Conservation (phyloP, 78 protist species). For the Dictyostelium intermedium region DNA sequence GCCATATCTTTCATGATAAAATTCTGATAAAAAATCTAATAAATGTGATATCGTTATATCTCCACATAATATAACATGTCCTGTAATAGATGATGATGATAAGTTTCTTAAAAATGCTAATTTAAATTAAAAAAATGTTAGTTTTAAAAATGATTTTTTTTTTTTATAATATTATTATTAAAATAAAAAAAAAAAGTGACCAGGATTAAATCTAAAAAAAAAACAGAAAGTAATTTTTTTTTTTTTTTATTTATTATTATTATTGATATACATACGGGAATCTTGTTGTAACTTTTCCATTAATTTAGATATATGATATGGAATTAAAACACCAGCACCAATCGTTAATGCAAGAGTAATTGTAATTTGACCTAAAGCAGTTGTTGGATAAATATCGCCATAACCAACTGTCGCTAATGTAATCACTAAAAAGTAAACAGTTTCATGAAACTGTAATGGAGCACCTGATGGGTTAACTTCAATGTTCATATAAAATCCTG, state of each 20-base stretch:
- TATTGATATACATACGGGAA: slow-evolving; percentile 36
- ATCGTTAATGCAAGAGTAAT: slow-evolving; percentile 60
- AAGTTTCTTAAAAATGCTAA: slow-evolving; percentile 73
- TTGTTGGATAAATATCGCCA: slow-evolving; percentile 79
- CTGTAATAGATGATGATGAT: slow-evolving; percentile 61
- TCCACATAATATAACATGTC: slow-evolving; percentile 71
- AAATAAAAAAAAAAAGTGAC: no score
- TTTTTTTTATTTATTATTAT: not conserved
- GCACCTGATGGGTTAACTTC: slow-evolving; percentile 8
- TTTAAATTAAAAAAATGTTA: not conserved
- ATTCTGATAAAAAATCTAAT: slow-evolving; percentile 57
- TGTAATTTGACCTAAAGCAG: slow-evolving; percentile 72
- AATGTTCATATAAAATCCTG: slow-evolving; percentile 76
- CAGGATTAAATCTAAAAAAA: not conserved
- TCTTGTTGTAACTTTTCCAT: slow-evolving; percentile 82
- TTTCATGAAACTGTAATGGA: slow-evolving; percentile 58
- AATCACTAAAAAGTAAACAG: slow-evolving; percentile 59
- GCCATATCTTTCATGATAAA: slow-evolving; percentile 73
- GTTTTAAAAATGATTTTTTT: not conserved
- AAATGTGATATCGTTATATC: slow-evolving; percentile 63
- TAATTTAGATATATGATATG: slow-evolving; percentile 63
- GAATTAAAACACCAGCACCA: slow-evolving; percentile 80
- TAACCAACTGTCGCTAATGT: slow-evolving; percentile 80
- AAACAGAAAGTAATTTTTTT: not conserved
- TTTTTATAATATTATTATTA: not conserved